Conservation (phyloP, 2,329 filamentous ascomycete species). For the Talaromyces sp. region DNA sequence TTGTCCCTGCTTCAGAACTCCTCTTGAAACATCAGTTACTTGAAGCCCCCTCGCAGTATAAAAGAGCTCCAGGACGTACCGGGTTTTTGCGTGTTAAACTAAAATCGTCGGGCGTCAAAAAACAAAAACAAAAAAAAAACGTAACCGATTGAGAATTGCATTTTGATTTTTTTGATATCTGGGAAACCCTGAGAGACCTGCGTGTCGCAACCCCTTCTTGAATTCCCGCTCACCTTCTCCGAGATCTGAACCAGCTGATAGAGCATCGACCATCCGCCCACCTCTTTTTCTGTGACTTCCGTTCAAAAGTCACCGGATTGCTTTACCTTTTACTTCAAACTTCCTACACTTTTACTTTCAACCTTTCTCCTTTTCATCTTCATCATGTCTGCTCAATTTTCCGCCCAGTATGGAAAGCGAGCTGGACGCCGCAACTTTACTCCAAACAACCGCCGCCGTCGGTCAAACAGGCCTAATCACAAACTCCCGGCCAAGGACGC, state of each 20-base stretch:
- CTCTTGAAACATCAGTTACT: background rate
- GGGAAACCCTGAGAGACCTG: conserved; percentile 2
- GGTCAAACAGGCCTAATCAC: background rate
- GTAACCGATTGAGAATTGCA: conserved; percentile 4
- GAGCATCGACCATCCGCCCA: background rate
- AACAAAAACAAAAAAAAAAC: conserved; percentile 7
- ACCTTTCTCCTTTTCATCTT: background rate
- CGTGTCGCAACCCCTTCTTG: background rate
- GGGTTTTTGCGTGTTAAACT: conserved; percentile 10
- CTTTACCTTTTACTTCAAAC: background rate
- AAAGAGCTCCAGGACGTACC: conserved; percentile 10
- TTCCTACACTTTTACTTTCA: background rate
- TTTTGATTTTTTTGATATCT: conserved; percentile 7
- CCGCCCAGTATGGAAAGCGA: background rate
- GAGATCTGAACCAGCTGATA: background rate
- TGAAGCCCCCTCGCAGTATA: conserved; percentile 2
- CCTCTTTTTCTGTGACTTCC: no score
- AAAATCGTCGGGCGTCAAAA: background rate
- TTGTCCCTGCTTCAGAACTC: background rate
- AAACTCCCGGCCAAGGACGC: conserved; percentile 2
- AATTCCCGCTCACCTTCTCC: background rate
- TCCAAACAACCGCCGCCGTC: background rate
- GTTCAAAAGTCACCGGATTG: background rate
- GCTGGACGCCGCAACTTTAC: background rate
- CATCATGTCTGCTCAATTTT: background rate